Percentiles rank a stretch among this genome's conserved stretches.
phyloP scores from a whole-genome alignment of 192 early-diverging fungal genomes.

The Umbelopsis vinacea region DNA sequence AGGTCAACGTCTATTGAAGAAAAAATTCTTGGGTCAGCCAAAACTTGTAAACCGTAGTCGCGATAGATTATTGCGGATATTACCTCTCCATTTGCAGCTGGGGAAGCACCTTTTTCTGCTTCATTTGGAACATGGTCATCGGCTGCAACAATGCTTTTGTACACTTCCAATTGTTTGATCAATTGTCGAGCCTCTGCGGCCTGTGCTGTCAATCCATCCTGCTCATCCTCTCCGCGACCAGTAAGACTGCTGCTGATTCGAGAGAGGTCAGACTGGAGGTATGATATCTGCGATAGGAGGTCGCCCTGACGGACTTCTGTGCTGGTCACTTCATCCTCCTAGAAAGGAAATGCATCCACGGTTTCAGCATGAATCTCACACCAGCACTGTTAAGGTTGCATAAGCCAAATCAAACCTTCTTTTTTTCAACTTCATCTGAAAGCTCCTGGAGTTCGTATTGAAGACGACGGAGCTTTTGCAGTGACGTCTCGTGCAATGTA shows the following conservation, averaged over 20 bases:
- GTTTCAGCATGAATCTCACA: background rate
- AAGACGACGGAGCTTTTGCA: constrained; percentile 78
- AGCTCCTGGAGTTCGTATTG: constrained; percentile 86
- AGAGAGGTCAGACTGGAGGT: constrained; percentile 53
- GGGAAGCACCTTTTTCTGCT: background rate
- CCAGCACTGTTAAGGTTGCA: background rate
- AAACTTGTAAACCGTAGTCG: background rate
- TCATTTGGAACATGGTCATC: constrained; percentile 4
- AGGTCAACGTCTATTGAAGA: constrained; percentile 59
- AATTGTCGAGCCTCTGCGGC: constrained; percentile 54
- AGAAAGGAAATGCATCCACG: background rate
- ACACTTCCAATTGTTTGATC: constrained; percentile 56
- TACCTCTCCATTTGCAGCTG: constrained; percentile 4
- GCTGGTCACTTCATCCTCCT: constrained; percentile 28
- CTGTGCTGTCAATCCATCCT: constrained; percentile 46
- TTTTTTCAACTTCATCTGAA: constrained; percentile 64
- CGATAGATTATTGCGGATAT: background rate
- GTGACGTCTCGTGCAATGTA: constrained; percentile 66
- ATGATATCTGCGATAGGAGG: constrained; percentile 52
- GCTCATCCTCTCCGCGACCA: constrained; percentile 27
- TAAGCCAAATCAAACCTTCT: constrained; percentile 38
- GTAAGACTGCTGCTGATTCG: constrained; percentile 48
- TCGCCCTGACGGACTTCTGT: constrained; percentile 48
- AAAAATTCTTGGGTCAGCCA: background rate
- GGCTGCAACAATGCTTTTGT: constrained; percentile 42